Conservation (phyloP, 1,284 basidiomycete species). For the Waitea zeae region DNA sequence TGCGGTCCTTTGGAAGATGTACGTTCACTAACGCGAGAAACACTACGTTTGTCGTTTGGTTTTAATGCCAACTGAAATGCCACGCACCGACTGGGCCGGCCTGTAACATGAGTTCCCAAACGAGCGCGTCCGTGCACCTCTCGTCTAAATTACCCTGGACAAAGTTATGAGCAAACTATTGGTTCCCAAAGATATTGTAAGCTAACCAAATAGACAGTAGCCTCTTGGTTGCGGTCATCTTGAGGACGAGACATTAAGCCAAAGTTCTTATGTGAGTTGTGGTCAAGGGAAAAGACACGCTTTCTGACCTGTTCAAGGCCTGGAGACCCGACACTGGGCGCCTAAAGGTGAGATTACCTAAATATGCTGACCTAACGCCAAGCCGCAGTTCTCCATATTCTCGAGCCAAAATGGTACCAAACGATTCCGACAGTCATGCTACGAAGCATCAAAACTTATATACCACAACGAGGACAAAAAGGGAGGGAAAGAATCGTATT, state of each 20-base stretch:
- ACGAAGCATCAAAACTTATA: no score
- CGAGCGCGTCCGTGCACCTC: slow-evolving; percentile 79
- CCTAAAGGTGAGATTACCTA: no score
- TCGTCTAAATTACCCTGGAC: slow-evolving; percentile 91
- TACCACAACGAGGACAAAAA: no score
- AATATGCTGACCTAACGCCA: no score
- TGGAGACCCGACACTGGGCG: no score
- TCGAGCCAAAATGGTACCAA: no score
- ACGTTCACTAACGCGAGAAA: slow-evolving; percentile 60
- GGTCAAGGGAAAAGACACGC: no score
- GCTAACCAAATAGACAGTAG: slow-evolving; percentile 80
- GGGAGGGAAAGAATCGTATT: no score
- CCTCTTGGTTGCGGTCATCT: slow-evolving; percentile 89
- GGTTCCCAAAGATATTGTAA: background rate
- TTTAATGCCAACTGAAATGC: background rate
- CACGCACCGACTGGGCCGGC: slow-evolving; percentile 82
- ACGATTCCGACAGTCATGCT: no score
- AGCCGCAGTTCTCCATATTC: no score
- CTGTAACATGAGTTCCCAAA: slow-evolving; percentile 99
- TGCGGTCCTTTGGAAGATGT: slow-evolving; percentile 97
- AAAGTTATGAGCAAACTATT: background rate
- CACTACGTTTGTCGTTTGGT: slow-evolving; percentile 4
- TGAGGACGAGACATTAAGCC: slow-evolving; percentile 73
- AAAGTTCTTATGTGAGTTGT: no score
- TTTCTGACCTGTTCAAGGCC: no score